These are phyloP conservation scores for Clonostachys solani DNA, from an alignment of 2,329 filamentous ascomycete species.

Conservation along the genomic window DNA sequence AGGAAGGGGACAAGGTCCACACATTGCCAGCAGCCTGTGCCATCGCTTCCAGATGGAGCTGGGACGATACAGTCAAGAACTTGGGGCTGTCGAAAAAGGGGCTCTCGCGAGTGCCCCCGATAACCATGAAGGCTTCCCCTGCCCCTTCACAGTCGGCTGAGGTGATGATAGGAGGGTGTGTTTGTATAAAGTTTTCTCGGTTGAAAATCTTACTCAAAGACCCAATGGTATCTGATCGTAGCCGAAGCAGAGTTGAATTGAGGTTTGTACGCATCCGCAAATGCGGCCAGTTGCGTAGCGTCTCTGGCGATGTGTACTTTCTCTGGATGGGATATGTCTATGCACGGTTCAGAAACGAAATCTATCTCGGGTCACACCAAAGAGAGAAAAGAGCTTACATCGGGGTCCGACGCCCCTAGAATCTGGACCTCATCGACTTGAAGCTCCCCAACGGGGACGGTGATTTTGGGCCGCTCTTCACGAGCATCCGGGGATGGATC, in stretches of 20 bases:
- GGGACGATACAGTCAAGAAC: slow-evolving; percentile 91
- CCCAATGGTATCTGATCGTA: slow-evolving; percentile 77
- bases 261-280: slow-evolving; percentile 77
- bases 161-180: slow-evolving; percentile 90
- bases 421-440: slow-evolving; percentile 66
- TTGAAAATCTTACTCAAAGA: slow-evolving; percentile 74
- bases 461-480: neutral
- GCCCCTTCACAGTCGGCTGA: slow-evolving; percentile 97
- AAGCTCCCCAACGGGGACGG: slow-evolving; percentile 51
- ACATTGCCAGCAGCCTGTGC: slow-evolving; percentile 85
- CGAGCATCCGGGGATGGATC: neutral
- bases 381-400: slow-evolving; percentile 46
- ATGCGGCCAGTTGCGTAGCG: slow-evolving; percentile 83
- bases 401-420: slow-evolving; percentile 73
- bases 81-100: slow-evolving; percentile 81
- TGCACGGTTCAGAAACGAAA: neutral
- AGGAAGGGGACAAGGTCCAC: slow-evolving; percentile 91
- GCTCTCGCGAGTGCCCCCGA: slow-evolving; percentile 30
- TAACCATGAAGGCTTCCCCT: slow-evolving; percentile 83
- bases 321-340: slow-evolving; percentile 93
- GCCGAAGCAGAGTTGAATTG: slow-evolving; percentile 74
- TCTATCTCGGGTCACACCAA: neutral
- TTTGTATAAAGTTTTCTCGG: slow-evolving; percentile 68
- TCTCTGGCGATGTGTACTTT: slow-evolving; percentile 90
- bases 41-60: slow-evolving; percentile 90